phyloP scores from a whole-genome alignment of 2,329 filamentous ascomycete species.

The Fusarium albosuccineum region DNA sequence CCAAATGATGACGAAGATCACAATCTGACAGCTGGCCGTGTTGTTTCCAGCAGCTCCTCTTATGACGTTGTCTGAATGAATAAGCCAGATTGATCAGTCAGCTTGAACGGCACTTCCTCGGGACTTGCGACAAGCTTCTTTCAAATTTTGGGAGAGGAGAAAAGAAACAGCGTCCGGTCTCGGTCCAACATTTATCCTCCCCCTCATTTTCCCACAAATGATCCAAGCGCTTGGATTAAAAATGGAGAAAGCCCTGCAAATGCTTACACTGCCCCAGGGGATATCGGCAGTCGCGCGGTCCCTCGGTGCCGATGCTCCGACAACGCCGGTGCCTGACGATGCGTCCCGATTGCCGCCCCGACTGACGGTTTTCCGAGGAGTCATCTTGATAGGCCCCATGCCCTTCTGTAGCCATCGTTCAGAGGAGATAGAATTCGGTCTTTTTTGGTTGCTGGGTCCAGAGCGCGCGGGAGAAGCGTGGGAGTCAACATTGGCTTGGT shows the following conservation, averaged over 20 bases:
- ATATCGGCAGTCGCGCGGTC: constrained; percentile 38
- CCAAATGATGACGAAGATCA: constrained; percentile 31
- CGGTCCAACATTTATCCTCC: constrained; percentile 28
- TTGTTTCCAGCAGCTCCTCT: constrained; percentile 9
- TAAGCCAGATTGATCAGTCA: constrained; percentile 5
- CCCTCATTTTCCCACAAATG: background rate
- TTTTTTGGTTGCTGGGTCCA: constrained; percentile 1
- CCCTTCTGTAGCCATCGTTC: background rate
- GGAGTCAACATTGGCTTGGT: constrained; percentile 7
- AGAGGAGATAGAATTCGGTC: constrained; percentile 1
- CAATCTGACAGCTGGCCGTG: constrained; percentile 23
- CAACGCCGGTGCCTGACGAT: background rate
- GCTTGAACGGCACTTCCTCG: constrained; percentile 5
- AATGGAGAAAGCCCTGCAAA: background rate
- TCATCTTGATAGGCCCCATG: constrained; percentile 4
- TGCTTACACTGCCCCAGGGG: background rate
- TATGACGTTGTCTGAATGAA: background rate
- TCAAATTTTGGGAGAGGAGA: background rate
- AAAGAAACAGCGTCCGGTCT: background rate
- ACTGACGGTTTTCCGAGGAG: constrained; percentile 12
- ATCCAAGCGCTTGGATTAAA: background rate
- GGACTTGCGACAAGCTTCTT: background rate
- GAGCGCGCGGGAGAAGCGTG: constrained; percentile 4
- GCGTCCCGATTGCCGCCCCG: constrained; percentile 35
- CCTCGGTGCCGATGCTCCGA: constrained; percentile 39